These are phyloP conservation scores for Fomitopsis palustris DNA, from an alignment of 1,284 basidiomycete species.

Conservation along the genomic window DNA sequence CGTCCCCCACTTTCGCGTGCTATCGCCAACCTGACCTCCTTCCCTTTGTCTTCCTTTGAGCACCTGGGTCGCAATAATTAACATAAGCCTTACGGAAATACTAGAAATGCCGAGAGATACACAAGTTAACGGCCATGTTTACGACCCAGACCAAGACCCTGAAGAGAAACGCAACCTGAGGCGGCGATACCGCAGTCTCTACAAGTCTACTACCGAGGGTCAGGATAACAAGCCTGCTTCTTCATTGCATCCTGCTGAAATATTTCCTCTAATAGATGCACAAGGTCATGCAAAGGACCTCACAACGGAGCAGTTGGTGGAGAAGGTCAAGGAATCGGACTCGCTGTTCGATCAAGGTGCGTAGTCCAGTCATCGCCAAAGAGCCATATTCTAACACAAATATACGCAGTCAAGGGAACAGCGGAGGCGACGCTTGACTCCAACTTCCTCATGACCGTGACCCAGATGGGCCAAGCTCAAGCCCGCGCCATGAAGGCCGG, in stretches of 20 bases:
- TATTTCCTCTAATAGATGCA: background rate
- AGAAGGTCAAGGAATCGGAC: slow-evolving; percentile 54
- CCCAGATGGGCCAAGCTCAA: slow-evolving; percentile 70
- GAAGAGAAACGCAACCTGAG: slow-evolving; percentile 71
- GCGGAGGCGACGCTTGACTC: slow-evolving; percentile 82
- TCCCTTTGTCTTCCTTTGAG: no score
- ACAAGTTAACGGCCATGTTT: slow-evolving; percentile 27
- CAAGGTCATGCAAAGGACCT: slow-evolving; percentile 47
- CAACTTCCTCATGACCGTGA: slow-evolving; percentile 63
- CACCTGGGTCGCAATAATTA: no score
- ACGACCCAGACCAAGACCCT: slow-evolving; percentile 78
- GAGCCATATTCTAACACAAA: background rate
- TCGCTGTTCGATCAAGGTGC: slow-evolving; percentile 59
- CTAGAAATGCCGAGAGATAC: background rate
- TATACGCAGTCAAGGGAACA: slow-evolving; percentile 64
- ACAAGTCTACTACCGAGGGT: slow-evolving; percentile 58
- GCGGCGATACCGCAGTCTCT: slow-evolving; percentile 65
- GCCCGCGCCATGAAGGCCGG: slow-evolving; percentile 85
- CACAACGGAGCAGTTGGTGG: slow-evolving; percentile 50
- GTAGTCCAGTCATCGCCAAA: background rate
- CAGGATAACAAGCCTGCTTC: no score
- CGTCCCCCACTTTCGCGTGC: background rate
- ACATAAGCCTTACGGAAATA: no score
- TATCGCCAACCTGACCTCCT: background rate
- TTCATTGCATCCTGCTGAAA: background rate